Conservation (phyloP, 345 rosid species). For the Jatropha curcas region DNA sequence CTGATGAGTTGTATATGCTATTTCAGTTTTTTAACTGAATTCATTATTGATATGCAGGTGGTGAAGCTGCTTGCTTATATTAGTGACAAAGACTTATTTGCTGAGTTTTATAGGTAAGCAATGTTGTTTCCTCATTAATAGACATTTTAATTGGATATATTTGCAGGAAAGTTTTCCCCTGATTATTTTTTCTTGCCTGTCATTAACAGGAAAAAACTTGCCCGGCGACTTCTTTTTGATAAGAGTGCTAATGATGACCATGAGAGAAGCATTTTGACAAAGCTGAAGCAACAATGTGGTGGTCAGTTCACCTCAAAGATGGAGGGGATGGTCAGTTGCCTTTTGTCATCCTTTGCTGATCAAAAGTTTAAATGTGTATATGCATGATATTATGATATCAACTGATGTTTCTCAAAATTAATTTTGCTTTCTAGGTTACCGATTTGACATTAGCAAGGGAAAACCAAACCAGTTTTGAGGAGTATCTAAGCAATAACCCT, state of each 20-base stretch:
- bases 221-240: constrained; percentile 42
- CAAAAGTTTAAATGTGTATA: background rate
- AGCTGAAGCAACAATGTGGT: constrained; percentile 55
- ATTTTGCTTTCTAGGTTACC: constrained; percentile 23
- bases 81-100: constrained; percentile 38
- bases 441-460: constrained; percentile 39
- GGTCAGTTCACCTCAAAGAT: constrained; percentile 61
- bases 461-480: constrained; percentile 33
- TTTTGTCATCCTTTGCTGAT: background rate
- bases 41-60: constrained; percentile 17
- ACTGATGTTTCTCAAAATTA: background rate
- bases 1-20: background rate
- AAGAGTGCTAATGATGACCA: constrained; percentile 41
- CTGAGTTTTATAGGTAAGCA: constrained; percentile 38
- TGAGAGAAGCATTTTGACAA: constrained; percentile 37
- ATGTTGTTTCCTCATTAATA: background rate
- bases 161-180: background rate
- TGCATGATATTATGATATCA: background rate
- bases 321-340: constrained; percentile 35
- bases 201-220: constrained; percentile 51
- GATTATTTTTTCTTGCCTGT: constrained; percentile 2
- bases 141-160: background rate
- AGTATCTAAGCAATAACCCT: constrained; percentile 26
- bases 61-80: constrained; percentile 39
- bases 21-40: constrained; percentile 1